phyloP scores from a whole-genome alignment of 345 rosid species.

The Draba incana region DNA sequence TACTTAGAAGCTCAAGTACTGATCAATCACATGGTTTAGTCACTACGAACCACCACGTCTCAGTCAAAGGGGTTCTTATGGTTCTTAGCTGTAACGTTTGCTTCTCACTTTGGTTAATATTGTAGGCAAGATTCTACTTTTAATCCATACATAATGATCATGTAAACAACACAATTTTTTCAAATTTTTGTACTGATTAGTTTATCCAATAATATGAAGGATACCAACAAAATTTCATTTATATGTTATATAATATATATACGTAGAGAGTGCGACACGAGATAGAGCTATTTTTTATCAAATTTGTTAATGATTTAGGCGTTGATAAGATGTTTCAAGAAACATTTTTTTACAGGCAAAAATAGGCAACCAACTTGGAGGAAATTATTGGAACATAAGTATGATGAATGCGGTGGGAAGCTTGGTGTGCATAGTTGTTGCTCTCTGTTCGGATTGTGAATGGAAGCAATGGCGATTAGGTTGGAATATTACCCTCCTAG shows the following conservation, averaged over 20 bases:
- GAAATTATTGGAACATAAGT: constrained; percentile 34
- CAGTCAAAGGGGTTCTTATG: constrained; percentile 39
- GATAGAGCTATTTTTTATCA: background rate
- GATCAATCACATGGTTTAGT: constrained; percentile 10
- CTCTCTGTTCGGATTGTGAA: constrained; percentile 31
- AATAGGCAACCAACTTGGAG: constrained; percentile 37
- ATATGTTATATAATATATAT: no score
- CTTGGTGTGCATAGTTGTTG: constrained; percentile 24
- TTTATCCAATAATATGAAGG: no score
- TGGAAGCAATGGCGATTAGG: constrained; percentile 44
- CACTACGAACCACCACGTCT: constrained; percentile 29
- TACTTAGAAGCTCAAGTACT: constrained; percentile 24
- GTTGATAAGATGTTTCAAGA: constrained; percentile 3
- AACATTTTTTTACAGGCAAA: constrained; percentile 29
- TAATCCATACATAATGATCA: no score
- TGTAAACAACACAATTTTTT: background rate
- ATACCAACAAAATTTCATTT: no score
- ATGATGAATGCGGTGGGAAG: constrained; percentile 40
- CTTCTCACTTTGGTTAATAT: constrained; percentile 42
- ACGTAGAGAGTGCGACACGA: background rate
- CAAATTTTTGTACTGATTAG: background rate
- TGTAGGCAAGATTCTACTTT: constrained; percentile 38
- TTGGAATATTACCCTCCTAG: constrained; percentile 36
- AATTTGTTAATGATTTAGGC: background rate
- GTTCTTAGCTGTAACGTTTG: constrained; percentile 39